Evolutionary conservation across 2,329 filamentous ascomycete genomes (phyloP).

Genomic region (Passalora sequoiae): DNA sequence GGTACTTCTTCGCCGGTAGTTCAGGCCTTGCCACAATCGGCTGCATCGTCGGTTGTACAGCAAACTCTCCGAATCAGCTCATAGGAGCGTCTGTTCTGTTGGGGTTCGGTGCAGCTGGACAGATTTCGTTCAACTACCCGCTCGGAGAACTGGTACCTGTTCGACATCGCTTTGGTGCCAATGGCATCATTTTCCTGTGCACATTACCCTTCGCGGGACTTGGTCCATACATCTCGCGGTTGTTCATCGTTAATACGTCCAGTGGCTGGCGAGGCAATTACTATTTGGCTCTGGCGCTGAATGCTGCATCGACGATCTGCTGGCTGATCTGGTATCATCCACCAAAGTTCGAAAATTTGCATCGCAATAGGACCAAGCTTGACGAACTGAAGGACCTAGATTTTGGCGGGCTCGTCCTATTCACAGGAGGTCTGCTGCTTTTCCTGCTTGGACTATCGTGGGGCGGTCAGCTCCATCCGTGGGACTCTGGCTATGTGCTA

Average conservation of each 20-base stretch:
- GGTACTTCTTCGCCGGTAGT: slow-evolving; percentile 35
- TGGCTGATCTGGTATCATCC: slow-evolving; percentile 35
- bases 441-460: slow-evolving; percentile 28
- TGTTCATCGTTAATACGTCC: slow-evolving; percentile 20
- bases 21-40: slow-evolving; percentile 34
- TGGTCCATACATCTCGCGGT: slow-evolving; percentile 23
- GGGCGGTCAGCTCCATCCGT: slow-evolving; percentile 32
- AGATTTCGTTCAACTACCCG: slow-evolving; percentile 37
- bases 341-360: slow-evolving; percentile 28
- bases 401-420: slow-evolving; percentile 25
- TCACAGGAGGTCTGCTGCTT: slow-evolving; percentile 22
- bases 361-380: slow-evolving; percentile 23
- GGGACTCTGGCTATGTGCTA: slow-evolving; percentile 28
- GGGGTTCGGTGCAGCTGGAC: slow-evolving; percentile 36
- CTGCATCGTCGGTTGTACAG: slow-evolving; percentile 33
- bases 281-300: slow-evolving; percentile 31
- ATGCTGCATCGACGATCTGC: slow-evolving; percentile 25
- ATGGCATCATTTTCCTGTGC: slow-evolving; percentile 25
- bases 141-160: slow-evolving; percentile 38
- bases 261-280: slow-evolving; percentile 24
- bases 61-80: slow-evolving; percentile 25
- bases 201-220: slow-evolving; percentile 24
- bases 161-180: slow-evolving; percentile 25
- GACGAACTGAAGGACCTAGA: slow-evolving; percentile 27
- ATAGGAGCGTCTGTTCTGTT: slow-evolving; percentile 33